Conservation (phyloP, 129 eudicot genomes). For the Cynara cardunculus region DNA sequence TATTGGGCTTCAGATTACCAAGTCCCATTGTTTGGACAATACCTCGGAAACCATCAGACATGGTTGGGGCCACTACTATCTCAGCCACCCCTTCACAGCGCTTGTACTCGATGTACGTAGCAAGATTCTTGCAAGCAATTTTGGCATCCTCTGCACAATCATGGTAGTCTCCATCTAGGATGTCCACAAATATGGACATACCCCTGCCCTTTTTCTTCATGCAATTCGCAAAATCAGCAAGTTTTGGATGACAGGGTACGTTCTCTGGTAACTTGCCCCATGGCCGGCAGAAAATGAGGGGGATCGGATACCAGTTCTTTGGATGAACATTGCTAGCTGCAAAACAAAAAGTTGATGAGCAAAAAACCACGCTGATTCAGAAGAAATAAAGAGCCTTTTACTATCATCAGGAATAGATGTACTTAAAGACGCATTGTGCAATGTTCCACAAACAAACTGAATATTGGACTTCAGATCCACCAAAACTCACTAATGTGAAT, state of each 20-base stretch:
- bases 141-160: slow-evolving; percentile 96
- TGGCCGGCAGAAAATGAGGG: slow-evolving; percentile 93
- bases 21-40: slow-evolving; percentile 99
- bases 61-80: slow-evolving; percentile 87
- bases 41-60: slow-evolving; percentile 94
- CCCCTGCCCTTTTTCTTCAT: slow-evolving; percentile 99
- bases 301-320: slow-evolving; percentile 98
- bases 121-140: slow-evolving; percentile 74
- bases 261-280: slow-evolving; percentile 99
- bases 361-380: background rate
- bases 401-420: background rate
- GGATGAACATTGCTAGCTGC: slow-evolving; percentile 97
- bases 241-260: slow-evolving; percentile 98
- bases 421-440: background rate
- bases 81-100: slow-evolving; percentile 98
- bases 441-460: too few relatives aligned
- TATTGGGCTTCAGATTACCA: slow-evolving; percentile 95
- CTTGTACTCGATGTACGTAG: slow-evolving; percentile 88
- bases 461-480: too few relatives aligned
- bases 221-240: slow-evolving; percentile 96
- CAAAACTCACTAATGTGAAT: too few relatives aligned
- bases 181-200: slow-evolving; percentile 90
- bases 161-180: slow-evolving; percentile 90
- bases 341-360: slow-evolving; percentile 9
- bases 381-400: background rate